Evolutionary conservation across 129 eudicot species (phyloP), one percentile per base, ranked within the genome.

Genomic region (Flaveria sonorensis): DNA sequence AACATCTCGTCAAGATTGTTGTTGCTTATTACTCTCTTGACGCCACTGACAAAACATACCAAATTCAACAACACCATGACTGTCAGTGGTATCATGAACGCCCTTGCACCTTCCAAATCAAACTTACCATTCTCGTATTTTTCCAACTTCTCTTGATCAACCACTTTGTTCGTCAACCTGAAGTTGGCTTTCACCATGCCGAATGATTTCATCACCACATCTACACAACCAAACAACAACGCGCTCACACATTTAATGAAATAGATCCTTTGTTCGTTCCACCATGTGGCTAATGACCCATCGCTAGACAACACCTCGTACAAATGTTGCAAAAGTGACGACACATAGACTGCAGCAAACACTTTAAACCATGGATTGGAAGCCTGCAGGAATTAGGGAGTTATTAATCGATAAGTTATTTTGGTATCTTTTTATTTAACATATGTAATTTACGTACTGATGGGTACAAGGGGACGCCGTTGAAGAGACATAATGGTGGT

Each of bases 181-280:
- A 90, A 93, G 74, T 81, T 90, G 1, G 95, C 89, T 51, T 90
- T 86, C 13, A 80, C 83, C 9, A 88, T 19, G 26, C 98, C 94
- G 12, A 85, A 6, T 21, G 81, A 62, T 77, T 90, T 92, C 86
- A 85, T 66, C 40, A 83, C 20, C 24, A 81, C 94, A 42, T 92
- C 96, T 4, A 85, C 26, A 79, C 87, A 82, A 67, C 96, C 98
- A 69, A 88, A 92, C 21, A 88, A 24, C 74, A 77, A 84, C 2
- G 96, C 90, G 13, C 92, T 82, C 0, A 90, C 72, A 20, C 89
- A 53, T 79, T 82, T 90, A 60, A 93, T 87, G 70, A 85, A 68
- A 85, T 85, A 93, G 15, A 92, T 88, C 55, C 94, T 85, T 30
- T 81, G 86, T 52, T 90, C 98, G 48, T 90, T 88, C 98, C 93